Evolutionary conservation across 2,329 filamentous ascomycete species (phyloP), one percentile per base, ranked within the genome.

Genomic region (Colletotrichum kahawae): DNA sequence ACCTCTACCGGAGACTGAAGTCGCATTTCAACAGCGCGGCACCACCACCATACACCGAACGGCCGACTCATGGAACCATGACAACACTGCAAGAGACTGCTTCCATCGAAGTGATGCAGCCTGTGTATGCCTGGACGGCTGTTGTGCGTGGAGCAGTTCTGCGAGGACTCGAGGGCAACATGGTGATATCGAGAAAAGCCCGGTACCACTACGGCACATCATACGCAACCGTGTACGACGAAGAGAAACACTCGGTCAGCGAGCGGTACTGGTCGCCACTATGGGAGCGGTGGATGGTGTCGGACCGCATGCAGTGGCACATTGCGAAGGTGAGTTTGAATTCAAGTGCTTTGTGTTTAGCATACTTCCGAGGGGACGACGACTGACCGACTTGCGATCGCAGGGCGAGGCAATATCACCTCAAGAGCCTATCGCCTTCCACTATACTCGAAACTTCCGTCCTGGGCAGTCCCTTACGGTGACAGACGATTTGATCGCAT

Each of bases 371-470:
- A 59, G 34, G n/a, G 31, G 21, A 38, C 12, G 65, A 67, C 65
- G 34, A 68, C 77, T 76, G 48, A 57, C n/a, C 16, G 14, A 27
- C 18, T 14, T 62, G 14, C 21, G 18, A 7, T 27, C 1, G 67
- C 77, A 94, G 92, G 94, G 93, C 73, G 93, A 95, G 78, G 90
- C 93, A 48, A 90, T 96, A 48, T 95, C 93, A 9, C 92, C 94
- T n/a, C 86, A 92, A 1, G 88, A 90, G 1, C 94, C 94, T 0
- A 93, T 96, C 74, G 93, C 93, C 3, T 96, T 96, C 84, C 94
- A 96, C 86, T 96, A 96, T 84, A 96, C 94, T 4, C 92, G 94
- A 76, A 96, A 96, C 83, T 96, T 96, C 85, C 91, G 94, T 2
- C 93, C 94, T 0, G 93, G 93, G 0, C 94, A 96, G 83, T 94